phyloP scores from a whole-genome alignment of 768 basidiomycete species.

The Royoungia palumana region DNA sequence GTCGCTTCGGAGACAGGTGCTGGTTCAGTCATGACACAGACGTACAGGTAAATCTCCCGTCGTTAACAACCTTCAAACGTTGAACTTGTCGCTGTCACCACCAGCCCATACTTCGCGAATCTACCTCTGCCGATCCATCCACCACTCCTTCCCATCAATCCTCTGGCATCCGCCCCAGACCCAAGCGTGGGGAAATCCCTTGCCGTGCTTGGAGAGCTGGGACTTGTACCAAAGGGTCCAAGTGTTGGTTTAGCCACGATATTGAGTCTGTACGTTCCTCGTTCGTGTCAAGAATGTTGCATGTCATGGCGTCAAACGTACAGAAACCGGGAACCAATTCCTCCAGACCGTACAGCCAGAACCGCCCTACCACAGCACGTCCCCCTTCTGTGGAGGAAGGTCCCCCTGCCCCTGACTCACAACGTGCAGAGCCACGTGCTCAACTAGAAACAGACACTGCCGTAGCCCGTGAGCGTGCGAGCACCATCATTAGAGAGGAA shows the following conservation, averaged over 20 bases:
- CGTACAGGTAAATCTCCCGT: constrained; percentile 2
- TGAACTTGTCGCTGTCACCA: background rate
- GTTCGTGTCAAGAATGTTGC: background rate
- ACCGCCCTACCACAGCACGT: background rate
- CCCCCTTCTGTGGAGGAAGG: background rate
- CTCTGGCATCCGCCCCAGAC: constrained; percentile 18
- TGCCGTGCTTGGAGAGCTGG: constrained; percentile 38
- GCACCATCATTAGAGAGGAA: constrained; percentile 30
- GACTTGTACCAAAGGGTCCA: constrained; percentile 34
- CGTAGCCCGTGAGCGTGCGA: constrained; percentile 12
- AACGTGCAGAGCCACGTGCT: background rate
- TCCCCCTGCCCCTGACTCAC: background rate
- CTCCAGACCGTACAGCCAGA: background rate
- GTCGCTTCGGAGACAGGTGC: constrained; percentile 28
- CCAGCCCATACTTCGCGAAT: background rate
- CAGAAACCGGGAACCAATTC: constrained; percentile 9
- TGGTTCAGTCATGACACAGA: constrained; percentile 19
- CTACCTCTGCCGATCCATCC: background rate
- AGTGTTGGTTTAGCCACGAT: constrained; percentile 36
- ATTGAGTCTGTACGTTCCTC: constrained; percentile 24
- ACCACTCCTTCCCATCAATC: background rate
- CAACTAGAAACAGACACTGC: constrained; percentile 7
- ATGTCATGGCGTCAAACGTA: background rate
- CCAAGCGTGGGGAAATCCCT: constrained; percentile 19
- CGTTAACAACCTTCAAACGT: background rate